Evolutionary conservation across 306 rosid genomes (phyloP).

Genomic region (Pterocarpus macrocarpus): DNA sequence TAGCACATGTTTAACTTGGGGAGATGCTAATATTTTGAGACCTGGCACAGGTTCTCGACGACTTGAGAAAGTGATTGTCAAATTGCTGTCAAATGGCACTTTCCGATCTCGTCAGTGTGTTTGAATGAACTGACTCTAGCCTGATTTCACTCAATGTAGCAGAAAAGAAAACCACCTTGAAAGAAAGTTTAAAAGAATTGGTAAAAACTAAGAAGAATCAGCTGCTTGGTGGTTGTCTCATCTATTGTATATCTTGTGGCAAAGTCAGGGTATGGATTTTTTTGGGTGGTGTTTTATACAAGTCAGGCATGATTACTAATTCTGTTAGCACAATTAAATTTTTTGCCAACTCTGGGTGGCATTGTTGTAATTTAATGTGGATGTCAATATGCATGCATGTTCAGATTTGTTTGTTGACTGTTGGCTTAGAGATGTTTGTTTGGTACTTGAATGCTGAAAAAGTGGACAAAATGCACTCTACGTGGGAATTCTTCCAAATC

Average conservation of each 20-base stretch:
- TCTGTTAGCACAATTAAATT: slow-evolving; percentile 28
- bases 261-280: slow-evolving; percentile 2
- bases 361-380: slow-evolving; percentile 28
- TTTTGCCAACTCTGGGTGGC: slow-evolving; percentile 37
- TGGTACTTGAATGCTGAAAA: slow-evolving; percentile 12
- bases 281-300: slow-evolving; percentile 34
- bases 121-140: slow-evolving; percentile 50
- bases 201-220: slow-evolving; percentile 43
- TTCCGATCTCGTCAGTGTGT: slow-evolving; percentile 64
- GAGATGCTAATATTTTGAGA: slow-evolving; percentile 90
- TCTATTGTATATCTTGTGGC: slow-evolving; percentile 42
- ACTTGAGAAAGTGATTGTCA: slow-evolving; percentile 77
- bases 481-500: slow-evolving; percentile 11
- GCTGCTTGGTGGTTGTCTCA: slow-evolving; percentile 31
- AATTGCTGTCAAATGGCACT: slow-evolving; percentile 70
- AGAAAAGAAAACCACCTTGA: slow-evolving; percentile 15
- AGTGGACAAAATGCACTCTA: slow-evolving; percentile 15
- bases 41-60: slow-evolving; percentile 81
- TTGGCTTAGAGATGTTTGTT: slow-evolving; percentile 20
- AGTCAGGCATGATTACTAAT: slow-evolving; percentile 41
- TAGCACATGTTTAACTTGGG: slow-evolving; percentile 83
- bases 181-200: slow-evolving; percentile 9
- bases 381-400: background rate
- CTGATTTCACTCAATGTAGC: slow-evolving; percentile 29
- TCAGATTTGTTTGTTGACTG: slow-evolving; percentile 36